phyloP scores from a whole-genome alignment of 768 basidiomycete genomes.

The Tylopilus rubrobrunneus region DNA sequence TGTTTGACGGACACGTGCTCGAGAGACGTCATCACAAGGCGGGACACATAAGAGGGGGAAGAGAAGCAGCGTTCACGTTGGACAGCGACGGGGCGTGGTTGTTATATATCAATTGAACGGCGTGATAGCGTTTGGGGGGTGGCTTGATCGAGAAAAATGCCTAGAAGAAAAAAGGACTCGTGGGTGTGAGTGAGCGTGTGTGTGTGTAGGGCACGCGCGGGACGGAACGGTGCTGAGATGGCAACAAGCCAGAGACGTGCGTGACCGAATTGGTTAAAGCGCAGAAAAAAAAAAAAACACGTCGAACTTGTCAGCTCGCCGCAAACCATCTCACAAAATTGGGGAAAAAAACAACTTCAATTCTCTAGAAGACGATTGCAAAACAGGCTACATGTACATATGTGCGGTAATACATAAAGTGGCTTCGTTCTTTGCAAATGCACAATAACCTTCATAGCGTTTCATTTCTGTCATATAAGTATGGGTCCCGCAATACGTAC shows the following conservation, averaged over 20 bases:
- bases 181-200: neutral
- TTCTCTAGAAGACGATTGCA: constrained; percentile 17
- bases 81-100: neutral
- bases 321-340: neutral
- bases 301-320: too few species aligned
- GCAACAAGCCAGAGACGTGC: neutral
- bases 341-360: neutral
- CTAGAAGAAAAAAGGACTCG: neutral
- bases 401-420: constrained; percentile 26
- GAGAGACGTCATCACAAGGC: constrained; percentile 24
- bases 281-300: neutral
- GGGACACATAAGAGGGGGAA: constrained; percentile 14
- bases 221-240: neutral
- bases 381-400: constrained; percentile 26
- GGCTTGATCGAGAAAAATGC: neutral
- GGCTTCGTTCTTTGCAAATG: constrained; percentile 14
- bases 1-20: constrained; percentile 22
- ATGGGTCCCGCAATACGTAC: neutral
- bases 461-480: constrained; percentile 17
- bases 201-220: neutral
- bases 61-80: neutral
- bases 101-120: neutral
- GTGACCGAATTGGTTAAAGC: neutral
- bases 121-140: neutral
- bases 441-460: constrained; percentile 20